Conservation (phyloP, 345 rosid genomes). For the Pseudoturritis turrita region DNA sequence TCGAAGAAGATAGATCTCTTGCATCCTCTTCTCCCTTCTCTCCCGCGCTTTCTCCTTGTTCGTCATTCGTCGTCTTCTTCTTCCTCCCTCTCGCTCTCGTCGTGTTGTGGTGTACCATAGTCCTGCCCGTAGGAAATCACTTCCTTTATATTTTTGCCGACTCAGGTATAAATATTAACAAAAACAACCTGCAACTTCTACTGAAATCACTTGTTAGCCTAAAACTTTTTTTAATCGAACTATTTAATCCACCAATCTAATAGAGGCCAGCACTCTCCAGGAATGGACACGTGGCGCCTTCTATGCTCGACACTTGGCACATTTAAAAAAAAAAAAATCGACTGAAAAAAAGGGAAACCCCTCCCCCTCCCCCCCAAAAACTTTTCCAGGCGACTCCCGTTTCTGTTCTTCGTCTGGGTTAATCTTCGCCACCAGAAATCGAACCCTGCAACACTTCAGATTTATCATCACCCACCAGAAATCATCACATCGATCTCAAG, state of each 20-base stretch:
- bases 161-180: neutral
- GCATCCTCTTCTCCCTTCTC: constrained; percentile 72
- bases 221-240: neutral
- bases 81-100: neutral
- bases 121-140: neutral
- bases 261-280: too few relatives aligned
- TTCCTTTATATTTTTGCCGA: neutral
- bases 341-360: too few relatives aligned
- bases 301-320: too few relatives aligned
- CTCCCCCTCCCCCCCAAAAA: too few relatives aligned
- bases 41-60: constrained; percentile 65
- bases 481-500: too few relatives aligned
- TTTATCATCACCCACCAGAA: too few relatives aligned
- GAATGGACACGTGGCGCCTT: too few relatives aligned
- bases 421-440: too few relatives aligned
- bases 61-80: constrained; percentile 34
- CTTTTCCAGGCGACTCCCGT: too few relatives aligned
- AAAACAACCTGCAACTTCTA: neutral
- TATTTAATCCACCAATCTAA: neutral
- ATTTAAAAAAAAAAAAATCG: too few relatives aligned
- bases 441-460: too few relatives aligned
- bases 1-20: constrained; percentile 79
- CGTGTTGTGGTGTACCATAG: neutral
- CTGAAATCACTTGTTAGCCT: neutral
- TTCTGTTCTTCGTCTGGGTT: too few relatives aligned